phyloP scores from a whole-genome alignment of 192 early-diverging fungal genomes.

The Chytriomyces confervae region DNA sequence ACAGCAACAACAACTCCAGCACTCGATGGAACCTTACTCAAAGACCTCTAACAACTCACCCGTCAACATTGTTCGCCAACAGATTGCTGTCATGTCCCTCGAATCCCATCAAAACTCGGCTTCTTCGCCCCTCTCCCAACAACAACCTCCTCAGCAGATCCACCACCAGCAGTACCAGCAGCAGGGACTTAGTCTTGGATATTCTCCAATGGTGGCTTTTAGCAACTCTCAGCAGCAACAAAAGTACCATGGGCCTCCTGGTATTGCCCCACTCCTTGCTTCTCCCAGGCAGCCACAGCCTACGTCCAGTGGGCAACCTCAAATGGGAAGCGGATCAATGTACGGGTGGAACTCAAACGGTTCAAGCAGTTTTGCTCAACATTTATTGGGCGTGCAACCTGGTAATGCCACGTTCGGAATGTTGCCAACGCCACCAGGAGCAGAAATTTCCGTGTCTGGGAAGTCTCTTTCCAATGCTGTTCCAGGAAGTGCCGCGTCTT shows the following conservation, averaged over 20 bases:
- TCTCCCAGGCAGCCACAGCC: neutral
- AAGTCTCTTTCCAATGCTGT: neutral
- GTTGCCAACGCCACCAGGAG: neutral
- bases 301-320: neutral
- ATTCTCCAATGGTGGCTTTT: neutral
- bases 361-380: neutral
- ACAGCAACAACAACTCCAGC: constrained; percentile 9
- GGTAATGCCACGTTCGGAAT: neutral
- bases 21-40: neutral
- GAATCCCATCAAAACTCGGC: neutral
- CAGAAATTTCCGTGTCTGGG: neutral
- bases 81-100: neutral
- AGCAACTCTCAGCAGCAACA: neutral
- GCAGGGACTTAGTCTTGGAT: constrained; percentile 3
- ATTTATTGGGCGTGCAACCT: neutral
- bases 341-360: neutral
- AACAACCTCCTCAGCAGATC: neutral
- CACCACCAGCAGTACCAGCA: constrained; percentile 14
- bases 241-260: neutral
- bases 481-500: neutral
- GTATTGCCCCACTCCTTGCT: neutral
- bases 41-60: neutral
- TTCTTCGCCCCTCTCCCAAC: neutral
- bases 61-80: neutral
- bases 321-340: neutral